These are phyloP conservation scores for Chrysoporthe austroafricana DNA, from an alignment of 2,329 filamentous ascomycete species.

Conservation along the genomic window DNA sequence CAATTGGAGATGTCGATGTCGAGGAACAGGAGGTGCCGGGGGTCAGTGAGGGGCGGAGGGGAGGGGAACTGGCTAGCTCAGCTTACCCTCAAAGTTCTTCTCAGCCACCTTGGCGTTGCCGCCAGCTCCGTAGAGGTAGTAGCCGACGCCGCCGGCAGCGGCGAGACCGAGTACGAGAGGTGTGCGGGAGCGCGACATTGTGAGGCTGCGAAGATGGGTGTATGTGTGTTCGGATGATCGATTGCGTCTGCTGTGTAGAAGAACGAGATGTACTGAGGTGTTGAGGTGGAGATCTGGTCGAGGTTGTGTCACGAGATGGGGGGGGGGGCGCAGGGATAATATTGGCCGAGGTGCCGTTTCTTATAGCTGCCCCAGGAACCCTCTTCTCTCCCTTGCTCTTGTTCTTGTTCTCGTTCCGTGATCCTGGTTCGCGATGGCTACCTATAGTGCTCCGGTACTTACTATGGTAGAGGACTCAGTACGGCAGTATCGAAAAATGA, in stretches of 20 bases:
- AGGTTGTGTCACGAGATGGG: neutral
- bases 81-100: conserved; percentile 81
- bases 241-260: neutral
- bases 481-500: neutral
- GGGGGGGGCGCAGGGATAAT: neutral
- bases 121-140: conserved; percentile 90
- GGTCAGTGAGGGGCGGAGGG: no score
- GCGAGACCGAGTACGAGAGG: conserved; percentile 62
- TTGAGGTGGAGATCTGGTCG: conserved; percentile 4
- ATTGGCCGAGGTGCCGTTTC: conserved; percentile 1
- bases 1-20: neutral
- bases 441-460: neutral
- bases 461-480: no score
- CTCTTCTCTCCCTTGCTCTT: neutral
- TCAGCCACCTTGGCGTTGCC: conserved; percentile 81
- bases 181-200: conserved; percentile 52
- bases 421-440: neutral
- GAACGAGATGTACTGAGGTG: neutral
- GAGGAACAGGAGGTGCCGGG: no score
- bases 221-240: neutral
- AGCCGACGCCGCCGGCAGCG: conserved; percentile 72
- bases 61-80: neutral
- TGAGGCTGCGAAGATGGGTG: conserved; percentile 27
- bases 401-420: no score
- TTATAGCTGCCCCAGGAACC: conserved; percentile 3